These are phyloP conservation scores for Lactuca sativa DNA, from an alignment of 129 eudicot species.

Conservation along the genomic window DNA sequence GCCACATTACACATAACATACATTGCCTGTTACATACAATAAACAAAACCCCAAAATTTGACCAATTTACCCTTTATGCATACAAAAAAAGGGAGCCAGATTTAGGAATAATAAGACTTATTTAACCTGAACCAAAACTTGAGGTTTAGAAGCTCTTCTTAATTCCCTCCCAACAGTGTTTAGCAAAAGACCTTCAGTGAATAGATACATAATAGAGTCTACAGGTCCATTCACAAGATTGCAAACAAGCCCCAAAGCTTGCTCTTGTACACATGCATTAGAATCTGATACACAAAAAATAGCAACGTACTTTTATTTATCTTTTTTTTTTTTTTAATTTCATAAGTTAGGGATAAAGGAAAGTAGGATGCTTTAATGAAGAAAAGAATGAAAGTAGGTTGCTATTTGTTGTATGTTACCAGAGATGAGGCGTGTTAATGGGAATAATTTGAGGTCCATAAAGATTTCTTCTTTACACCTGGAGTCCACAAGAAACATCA, in stretches of 20 bases:
- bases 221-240: constrained; percentile 76
- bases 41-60: too few relatives aligned
- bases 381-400: too few relatives aligned
- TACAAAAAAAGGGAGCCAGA: not conserved
- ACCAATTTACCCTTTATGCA: not conserved
- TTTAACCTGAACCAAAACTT: constrained; percentile 79
- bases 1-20: constrained; percentile 79
- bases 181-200: constrained; percentile 64
- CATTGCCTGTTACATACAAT: constrained; percentile 54
- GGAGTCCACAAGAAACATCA: constrained; percentile 69
- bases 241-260: constrained; percentile 78
- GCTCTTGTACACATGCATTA: constrained; percentile 88
- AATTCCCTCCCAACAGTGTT: constrained; percentile 80
- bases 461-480: constrained; percentile 72
- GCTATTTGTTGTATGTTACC: constrained; percentile 35
- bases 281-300: constrained; percentile 50
- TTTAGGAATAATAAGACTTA: too few relatives aligned
- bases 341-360: too few relatives aligned
- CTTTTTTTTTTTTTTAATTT: too few relatives aligned
- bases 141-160: constrained; percentile 47
- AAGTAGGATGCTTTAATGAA: too few relatives aligned
- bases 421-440: constrained; percentile 68
- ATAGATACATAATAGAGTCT: constrained; percentile 61
- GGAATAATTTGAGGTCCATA: constrained; percentile 61
- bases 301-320: constrained; percentile 6